Percentiles rank a stretch among this genome's conserved stretches.
Conservation (phyloP, 257 asterid genomes). For the Nemophila menziesii region DNA sequence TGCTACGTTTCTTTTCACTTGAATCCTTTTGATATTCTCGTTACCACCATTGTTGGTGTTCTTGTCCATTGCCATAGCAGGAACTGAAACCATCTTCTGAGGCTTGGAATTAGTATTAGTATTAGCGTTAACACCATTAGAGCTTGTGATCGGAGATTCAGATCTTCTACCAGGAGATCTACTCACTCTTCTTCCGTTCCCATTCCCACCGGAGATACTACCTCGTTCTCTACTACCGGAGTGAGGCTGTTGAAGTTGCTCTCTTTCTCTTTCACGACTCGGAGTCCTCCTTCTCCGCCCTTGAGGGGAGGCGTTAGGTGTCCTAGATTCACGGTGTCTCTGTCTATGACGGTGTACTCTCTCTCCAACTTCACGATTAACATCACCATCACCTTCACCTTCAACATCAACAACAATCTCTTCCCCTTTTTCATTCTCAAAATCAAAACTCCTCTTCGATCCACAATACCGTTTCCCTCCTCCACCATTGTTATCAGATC, state of each 20-base stretch:
- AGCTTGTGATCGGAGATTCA: conserved; percentile 54
- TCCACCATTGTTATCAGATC: conserved; percentile 27
- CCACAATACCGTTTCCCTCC: conserved; percentile 64
- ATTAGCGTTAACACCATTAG: conserved; percentile 16
- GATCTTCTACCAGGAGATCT: conserved; percentile 93
- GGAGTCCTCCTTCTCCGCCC: conserved; percentile 92
- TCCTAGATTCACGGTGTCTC: conserved; percentile 39
- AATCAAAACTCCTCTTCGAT: conserved; percentile 88
- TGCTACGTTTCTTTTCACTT: conserved; percentile 78
- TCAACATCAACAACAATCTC: conserved; percentile 8
- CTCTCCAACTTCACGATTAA: conserved; percentile 40
- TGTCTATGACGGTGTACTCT: conserved; percentile 52
- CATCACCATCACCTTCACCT: conserved; percentile 27
- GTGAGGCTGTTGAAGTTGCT: conserved; percentile 35
- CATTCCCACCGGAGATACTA: conserved; percentile 20
- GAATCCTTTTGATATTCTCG: conserved; percentile 65
- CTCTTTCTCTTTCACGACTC: conserved; percentile 70
- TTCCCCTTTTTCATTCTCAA: conserved; percentile 52
- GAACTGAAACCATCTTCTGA: conserved; percentile 87
- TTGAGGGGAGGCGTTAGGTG: conserved; percentile 30
- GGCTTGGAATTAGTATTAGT: conserved; percentile 39
- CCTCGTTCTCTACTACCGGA: conserved; percentile 67
- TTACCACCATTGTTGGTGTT: conserved; percentile 26
- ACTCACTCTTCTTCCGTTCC: conserved; percentile 78
- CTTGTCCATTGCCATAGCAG: conserved; percentile 65